These are phyloP conservation scores for Echium plantagineum DNA, from an alignment of 257 asterid species.

Conservation along the genomic window DNA sequence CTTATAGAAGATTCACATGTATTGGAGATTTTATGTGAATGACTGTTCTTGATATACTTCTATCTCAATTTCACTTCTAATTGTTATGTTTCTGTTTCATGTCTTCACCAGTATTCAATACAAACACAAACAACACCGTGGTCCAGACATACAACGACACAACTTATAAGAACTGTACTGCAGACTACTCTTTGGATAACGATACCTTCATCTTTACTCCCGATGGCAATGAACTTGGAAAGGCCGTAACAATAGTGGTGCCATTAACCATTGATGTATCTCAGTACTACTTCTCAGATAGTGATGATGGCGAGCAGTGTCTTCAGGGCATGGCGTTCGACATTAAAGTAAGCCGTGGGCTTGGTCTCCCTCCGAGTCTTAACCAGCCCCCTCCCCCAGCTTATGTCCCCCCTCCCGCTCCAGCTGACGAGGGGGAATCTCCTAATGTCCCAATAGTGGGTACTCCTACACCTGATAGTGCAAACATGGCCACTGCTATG, in stretches of 20 bases:
- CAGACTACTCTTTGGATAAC: constrained; percentile 42
- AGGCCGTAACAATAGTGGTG: constrained; percentile 24
- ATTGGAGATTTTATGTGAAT: too few species aligned
- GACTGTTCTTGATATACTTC: not conserved
- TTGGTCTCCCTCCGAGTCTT: constrained; percentile 84
- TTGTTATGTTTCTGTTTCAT: not conserved
- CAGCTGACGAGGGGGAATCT: constrained; percentile 22
- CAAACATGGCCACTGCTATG: constrained; percentile 18
- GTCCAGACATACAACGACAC: constrained; percentile 74
- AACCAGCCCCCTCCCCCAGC: constrained; percentile 83
- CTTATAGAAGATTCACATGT: too few species aligned
- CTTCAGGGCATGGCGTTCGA: constrained; percentile 55
- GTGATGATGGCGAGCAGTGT: constrained; percentile 66
- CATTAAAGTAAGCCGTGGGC: constrained; percentile 56
- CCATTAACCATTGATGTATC: constrained; percentile 37
- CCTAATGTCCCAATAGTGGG: constrained; percentile 31
- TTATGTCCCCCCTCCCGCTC: constrained; percentile 52
- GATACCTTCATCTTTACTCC: constrained; percentile 52
- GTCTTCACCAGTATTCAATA: constrained; percentile 53
- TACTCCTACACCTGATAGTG: constrained; percentile 21
- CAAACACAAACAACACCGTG: constrained; percentile 76
- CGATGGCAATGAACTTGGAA: constrained; percentile 33
- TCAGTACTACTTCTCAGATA: constrained; percentile 73
- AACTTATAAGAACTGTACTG: constrained; percentile 46
- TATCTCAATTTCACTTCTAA: not conserved